Conservation (phyloP, 1,284 basidiomycete genomes). For the Fomitopsis pinicola region DNA sequence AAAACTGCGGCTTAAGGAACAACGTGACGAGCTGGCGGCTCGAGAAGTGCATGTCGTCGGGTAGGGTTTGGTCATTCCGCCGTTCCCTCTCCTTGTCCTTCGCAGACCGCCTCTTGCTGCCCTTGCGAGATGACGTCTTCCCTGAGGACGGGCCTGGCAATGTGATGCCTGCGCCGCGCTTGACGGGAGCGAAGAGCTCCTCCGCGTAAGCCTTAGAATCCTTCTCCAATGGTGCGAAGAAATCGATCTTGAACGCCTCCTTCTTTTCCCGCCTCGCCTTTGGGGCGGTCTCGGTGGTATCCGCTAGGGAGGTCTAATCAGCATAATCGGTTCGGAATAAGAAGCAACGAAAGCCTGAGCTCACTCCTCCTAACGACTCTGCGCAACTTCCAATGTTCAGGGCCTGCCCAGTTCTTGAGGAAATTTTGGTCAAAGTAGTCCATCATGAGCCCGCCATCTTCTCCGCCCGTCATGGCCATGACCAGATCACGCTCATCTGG, state of each 20-base stretch:
- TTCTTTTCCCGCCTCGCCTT: constrained; percentile 76
- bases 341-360: constrained; percentile 18
- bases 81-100: constrained; percentile 48
- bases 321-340: not conserved
- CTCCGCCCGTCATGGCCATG: constrained; percentile 77
- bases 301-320: constrained; percentile 33
- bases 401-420: constrained; percentile 96
- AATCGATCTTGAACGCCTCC: constrained; percentile 87
- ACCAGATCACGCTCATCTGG: constrained; percentile 77
- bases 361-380: constrained; percentile 72
- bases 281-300: constrained; percentile 42
- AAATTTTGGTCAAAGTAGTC: constrained; percentile 93
- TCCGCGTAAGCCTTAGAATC: constrained; percentile 70
- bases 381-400: constrained; percentile 96
- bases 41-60: constrained; percentile 98
- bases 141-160: constrained; percentile 52
- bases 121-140: constrained; percentile 41
- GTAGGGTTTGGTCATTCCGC: constrained; percentile 78
- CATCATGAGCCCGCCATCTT: constrained; percentile 61
- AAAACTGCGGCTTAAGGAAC: constrained; percentile 95
- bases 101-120: constrained; percentile 39
- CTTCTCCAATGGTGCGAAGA: constrained; percentile 60
- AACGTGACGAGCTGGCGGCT: constrained; percentile 85
- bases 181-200: constrained; percentile 78
- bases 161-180: constrained; percentile 61